Conservation (phyloP, 1,284 basidiomycete genomes). For the Meira nashicola region DNA sequence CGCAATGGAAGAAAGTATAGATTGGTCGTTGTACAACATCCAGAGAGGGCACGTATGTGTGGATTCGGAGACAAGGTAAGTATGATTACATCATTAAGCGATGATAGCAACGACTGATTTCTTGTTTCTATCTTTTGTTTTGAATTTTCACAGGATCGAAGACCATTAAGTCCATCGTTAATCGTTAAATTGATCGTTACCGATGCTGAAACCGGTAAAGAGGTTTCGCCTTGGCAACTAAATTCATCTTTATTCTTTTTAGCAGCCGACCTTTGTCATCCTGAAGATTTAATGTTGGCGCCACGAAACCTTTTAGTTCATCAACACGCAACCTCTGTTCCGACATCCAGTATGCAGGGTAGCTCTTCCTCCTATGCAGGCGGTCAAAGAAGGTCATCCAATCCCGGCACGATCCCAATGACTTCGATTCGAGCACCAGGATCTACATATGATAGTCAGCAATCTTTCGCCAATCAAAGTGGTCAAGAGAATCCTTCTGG, state of each 20-base stretch:
- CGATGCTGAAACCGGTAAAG: conserved; percentile 31
- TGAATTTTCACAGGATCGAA: conserved; percentile 30
- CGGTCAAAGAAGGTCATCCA: too few relatives aligned
- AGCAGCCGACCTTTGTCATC: conserved; percentile 42
- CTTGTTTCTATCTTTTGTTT: background rate
- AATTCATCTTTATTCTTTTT: conserved; percentile 44
- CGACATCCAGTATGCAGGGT: conserved; percentile 19
- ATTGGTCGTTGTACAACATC: conserved; percentile 40
- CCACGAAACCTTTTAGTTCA: conserved; percentile 40
- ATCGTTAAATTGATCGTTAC: conserved; percentile 42
- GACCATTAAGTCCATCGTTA: conserved; percentile 42
- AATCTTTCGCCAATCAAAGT: background rate
- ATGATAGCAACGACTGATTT: background rate
- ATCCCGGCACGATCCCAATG: too few relatives aligned
- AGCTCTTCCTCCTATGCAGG: too few relatives aligned
- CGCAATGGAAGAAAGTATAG: conserved; percentile 19
- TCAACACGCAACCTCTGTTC: conserved; percentile 29
- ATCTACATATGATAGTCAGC: background rate
- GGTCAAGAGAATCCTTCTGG: background rate
- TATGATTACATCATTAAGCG: background rate
- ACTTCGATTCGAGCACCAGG: too few relatives aligned
- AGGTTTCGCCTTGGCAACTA: conserved; percentile 37
- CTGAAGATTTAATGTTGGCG: conserved; percentile 33
- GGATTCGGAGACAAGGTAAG: conserved; percentile 41
- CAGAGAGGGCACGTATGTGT: conserved; percentile 41